Conservation (phyloP, 345 rosid species). For the Linum trigynum region DNA sequence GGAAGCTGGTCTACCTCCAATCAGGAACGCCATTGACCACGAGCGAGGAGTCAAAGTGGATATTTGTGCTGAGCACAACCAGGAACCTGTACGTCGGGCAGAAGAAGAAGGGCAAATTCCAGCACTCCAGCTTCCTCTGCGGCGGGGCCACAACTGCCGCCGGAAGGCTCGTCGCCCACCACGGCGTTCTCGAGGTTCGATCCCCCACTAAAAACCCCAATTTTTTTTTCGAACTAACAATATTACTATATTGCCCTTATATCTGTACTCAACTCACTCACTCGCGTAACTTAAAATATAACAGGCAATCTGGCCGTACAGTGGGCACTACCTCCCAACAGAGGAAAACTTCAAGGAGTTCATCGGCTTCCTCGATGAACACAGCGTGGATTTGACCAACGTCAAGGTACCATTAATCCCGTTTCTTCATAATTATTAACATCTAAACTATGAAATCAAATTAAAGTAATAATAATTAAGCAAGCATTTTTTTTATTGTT, state of each 20-base stretch:
- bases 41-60: constrained; percentile 44
- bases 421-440: not conserved
- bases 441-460: too few relatives aligned
- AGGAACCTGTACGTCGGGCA: constrained; percentile 30
- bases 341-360: constrained; percentile 22
- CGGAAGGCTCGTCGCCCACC: constrained; percentile 20
- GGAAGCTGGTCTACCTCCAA: constrained; percentile 41
- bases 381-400: constrained; percentile 16
- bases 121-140: constrained; percentile 43
- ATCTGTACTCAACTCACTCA: too few relatives aligned
- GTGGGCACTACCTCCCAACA: constrained; percentile 25
- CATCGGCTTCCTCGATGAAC: constrained; percentile 21
- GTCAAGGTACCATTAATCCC: constrained; percentile 15
- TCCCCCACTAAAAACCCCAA: too few relatives aligned
- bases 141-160: constrained; percentile 25
- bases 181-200: constrained; percentile 18
- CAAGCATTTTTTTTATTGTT: not conserved
- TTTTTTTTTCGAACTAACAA: too few relatives aligned
- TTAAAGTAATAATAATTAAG: too few relatives aligned
- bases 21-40: constrained; percentile 31
- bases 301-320: constrained; percentile 25
- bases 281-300: too few relatives aligned
- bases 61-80: constrained; percentile 61
- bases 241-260: too few relatives aligned
- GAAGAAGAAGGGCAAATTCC: constrained; percentile 22